Base-by-base conservation (phyloP, 2,329 filamentous ascomycete species). In the Fusarium sp. region DNA sequence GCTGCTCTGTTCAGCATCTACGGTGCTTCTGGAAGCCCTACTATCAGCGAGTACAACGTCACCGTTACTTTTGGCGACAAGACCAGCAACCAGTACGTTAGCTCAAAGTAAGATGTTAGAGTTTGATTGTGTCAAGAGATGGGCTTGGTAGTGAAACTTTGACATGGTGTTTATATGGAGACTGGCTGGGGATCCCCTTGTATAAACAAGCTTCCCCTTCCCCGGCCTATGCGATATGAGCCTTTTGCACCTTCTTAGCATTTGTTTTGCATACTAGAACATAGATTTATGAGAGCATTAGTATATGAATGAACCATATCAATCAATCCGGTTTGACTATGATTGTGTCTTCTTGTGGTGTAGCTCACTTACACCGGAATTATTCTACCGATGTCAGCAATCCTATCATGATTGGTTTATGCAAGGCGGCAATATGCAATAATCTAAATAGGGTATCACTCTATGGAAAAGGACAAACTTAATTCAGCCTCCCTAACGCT, bases 1-100 rank as follows among this genome's bases (percentile, higher is more conserved):
- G 76, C 74, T 4, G 63, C 70, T 43, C 64, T 77, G 13, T 62
- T 72, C 20, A 78, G 75, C 62, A 37, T 78, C 36, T 77, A 76
- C 46, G 76, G 76, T 31, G 69, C 65, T 15, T 60, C 65, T 7
- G 59, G 52, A 10, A 27, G 15, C 33, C 66, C 76, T 5, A 66
- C 36, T 4, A 47, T 77, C 2, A 45, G 48, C 52, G 54, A 72
- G 51, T 78, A 72, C 63, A 72, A 72, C 18, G 71, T 73, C 4
- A 62, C 71, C 3, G 67, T 72, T 17, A 72, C 60, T 6, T 60
- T 72, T 18, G 69, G 70, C 4, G 52, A 70, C 42, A 36, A 66
- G 60, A 72, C 70, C 18, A 72, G 70, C 66, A 46, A 45, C 9
- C 63, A 67, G 21, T 78, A 76, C 61, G 58, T 46, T 15, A 43